Evolutionary conservation across 2,329 filamentous ascomycete genomes (phyloP).

Genomic region (Talaromyces sp.): DNA sequence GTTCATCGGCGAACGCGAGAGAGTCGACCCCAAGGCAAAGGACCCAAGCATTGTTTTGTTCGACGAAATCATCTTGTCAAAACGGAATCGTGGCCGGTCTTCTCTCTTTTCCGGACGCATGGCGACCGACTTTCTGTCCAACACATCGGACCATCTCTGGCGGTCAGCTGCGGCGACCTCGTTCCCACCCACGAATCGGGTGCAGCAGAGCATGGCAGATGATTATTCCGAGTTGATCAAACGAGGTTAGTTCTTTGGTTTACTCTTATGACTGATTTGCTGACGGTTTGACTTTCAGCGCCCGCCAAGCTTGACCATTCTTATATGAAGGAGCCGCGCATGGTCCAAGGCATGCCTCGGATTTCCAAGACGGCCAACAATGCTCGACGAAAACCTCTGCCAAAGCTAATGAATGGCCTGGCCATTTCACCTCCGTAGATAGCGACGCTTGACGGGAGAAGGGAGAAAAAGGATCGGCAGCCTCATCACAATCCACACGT

Average conservation of each 20-base stretch:
- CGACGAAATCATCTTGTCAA: slow-evolving; percentile 60
- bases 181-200: slow-evolving; percentile 47
- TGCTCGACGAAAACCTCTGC: slow-evolving; percentile 36
- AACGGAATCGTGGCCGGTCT: slow-evolving; percentile 55
- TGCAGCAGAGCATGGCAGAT: slow-evolving; percentile 35
- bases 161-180: slow-evolving; percentile 55
- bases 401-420: slow-evolving; percentile 37
- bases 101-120: slow-evolving; percentile 49
- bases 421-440: slow-evolving; percentile 28
- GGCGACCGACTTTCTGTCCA: slow-evolving; percentile 53
- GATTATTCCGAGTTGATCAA: slow-evolving; percentile 49
- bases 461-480: neutral
- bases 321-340: slow-evolving; percentile 85
- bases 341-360: slow-evolving; percentile 79
- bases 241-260: slow-evolving; percentile 35
- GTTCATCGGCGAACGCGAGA: slow-evolving; percentile 59
- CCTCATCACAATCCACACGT: neutral
- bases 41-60: slow-evolving; percentile 56
- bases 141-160: slow-evolving; percentile 60
- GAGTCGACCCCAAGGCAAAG: slow-evolving; percentile 43
- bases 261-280: neutral
- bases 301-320: slow-evolving; percentile 79
- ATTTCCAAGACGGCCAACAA: slow-evolving; percentile 43
- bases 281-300: slow-evolving; percentile 17
- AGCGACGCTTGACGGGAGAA: neutral